Conservation (phyloP, 2,329 filamentous ascomycete species). For the Thermomyces lanuginosus region DNA sequence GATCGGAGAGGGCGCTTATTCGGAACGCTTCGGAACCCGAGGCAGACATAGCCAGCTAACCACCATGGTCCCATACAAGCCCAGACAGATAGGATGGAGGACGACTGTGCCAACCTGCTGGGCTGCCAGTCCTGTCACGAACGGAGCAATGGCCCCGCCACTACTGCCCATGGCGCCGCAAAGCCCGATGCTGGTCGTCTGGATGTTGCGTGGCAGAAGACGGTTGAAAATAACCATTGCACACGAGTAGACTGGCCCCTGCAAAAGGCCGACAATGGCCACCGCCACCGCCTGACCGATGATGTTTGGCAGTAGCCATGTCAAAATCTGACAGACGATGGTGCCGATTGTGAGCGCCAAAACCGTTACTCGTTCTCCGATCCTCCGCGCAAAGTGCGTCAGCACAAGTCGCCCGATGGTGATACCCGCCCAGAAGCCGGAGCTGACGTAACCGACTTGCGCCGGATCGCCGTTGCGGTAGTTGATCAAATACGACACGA, state of each 20-base stretch:
- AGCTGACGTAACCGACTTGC: constrained; percentile 62
- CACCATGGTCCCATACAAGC: constrained; percentile 38
- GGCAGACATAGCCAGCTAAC: constrained; percentile 37
- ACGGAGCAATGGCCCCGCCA: constrained; percentile 28
- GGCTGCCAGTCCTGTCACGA: constrained; percentile 33
- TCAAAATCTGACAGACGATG: constrained; percentile 53
- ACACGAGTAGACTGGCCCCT: constrained; percentile 69
- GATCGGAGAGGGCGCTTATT: no score
- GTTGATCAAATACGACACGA: constrained; percentile 67
- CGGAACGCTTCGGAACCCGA: constrained; percentile 32
- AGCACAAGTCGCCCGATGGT: constrained; percentile 60
- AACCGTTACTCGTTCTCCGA: constrained; percentile 58
- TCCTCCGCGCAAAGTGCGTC: constrained; percentile 44
- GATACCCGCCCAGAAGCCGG: constrained; percentile 54
- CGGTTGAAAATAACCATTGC: constrained; percentile 25
- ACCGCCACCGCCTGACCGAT: constrained; percentile 52
- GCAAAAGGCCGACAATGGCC: constrained; percentile 52
- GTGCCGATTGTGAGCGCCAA: constrained; percentile 45
- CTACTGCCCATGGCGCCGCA: constrained; percentile 27
- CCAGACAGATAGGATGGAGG: constrained; percentile 39
- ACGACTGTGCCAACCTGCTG: constrained; percentile 33
- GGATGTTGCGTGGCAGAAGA: constrained; percentile 20
- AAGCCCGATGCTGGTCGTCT: constrained; percentile 24
- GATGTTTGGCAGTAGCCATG: constrained; percentile 65
- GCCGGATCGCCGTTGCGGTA: constrained; percentile 53